Base-by-base conservation (phyloP, 2,329 filamentous ascomycete species). In the Cercospora sesami region DNA sequence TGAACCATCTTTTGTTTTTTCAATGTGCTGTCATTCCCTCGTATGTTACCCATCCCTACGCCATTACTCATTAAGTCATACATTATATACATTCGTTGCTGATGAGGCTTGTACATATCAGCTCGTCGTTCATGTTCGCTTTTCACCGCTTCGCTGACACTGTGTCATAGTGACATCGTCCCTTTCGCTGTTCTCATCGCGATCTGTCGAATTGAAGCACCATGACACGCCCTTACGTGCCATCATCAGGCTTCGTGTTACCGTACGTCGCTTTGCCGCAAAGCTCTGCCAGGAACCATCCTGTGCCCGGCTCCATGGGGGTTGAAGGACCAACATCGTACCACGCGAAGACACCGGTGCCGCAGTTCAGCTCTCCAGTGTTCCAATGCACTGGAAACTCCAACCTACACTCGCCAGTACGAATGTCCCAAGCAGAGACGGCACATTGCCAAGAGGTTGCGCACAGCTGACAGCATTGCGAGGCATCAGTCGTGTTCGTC, bases 391-490 rank as follows among this genome's bases (percentile, higher is more conserved):
- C 72, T 3, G 74, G 69, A 59, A 78, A 78, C 18, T 75, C 72
- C 18, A 78, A 66, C 42, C 68, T 72, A 70, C 76, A 78, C 23
- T 45, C 65, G 10, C 72, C 72, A 21, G 67, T 71, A 26, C 75
- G 70, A 39, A 75, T 73, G 63, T 77, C 75, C 75, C 75, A 78
- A 5, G 71, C 69, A 62, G 72, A 75, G 14, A 72, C 73, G 6
- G 75, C 75, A 45, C 76, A 78, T 28, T 72, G 60, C 23, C 69
- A 67, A 2, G 73, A 69, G 33, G 75, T 74, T 4, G 74, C 75
- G 65, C 76, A 78, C 1, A 75, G 70, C 69, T 78, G 76, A 66
- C 76, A 78, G 68, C 76, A 78, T 12, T 66, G 58, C 1, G 73
- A 73, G 14, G 75, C 74, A 60, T 77, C 75, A 23, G 60, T 67